Base-by-base conservation (phyloP, 345 rosid species). In the Pugionium cornutum region DNA sequence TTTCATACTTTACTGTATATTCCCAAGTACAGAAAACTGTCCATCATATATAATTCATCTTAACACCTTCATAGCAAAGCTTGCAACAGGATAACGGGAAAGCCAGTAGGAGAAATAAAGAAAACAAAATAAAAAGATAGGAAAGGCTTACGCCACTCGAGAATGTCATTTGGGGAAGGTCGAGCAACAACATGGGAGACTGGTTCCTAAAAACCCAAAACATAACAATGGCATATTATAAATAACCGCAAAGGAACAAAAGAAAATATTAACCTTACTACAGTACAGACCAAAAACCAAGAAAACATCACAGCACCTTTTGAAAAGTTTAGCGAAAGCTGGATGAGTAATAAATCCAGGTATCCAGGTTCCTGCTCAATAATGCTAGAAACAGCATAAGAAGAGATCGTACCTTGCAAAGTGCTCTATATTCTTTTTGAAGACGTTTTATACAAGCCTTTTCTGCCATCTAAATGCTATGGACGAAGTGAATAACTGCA, bases 391-490 rank as follows among this genome's bases (percentile, higher is more conserved):
- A 44, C 0, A 4, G 35, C 10, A 35, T 4, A 35, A 49, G 11
- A 65, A 42, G 33, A 51, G 61, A 41, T 0, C 6, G 49, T 79
- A 94, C 99, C 78, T 90, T 94, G 78, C 96, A 90, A 34, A 94
- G 95, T 34, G 96, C 87, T 81, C 97, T 88, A 69, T 80, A 94
- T 76, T 94, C 99, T 87, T 91, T 89, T 76, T 94, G 99, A 54
- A 91, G 95, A 45, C 99, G 97, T 77, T 83, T 88, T 36, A 88
- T 82, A 66, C 98, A 92, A 6, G 95, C 80, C 82, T 85, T 91
- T 66, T 87, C 99, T 26, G 97, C 97, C 99, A 94, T 94, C 47
- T 47, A 61, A 6, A 47, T 25, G 45, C 7, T 66, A 18, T 8
- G 62, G 45, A 26, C 51, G 11, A 60, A 43, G 43, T 43, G 40